Base-by-base conservation (phyloP, 2,329 filamentous ascomycete genomes). In the Septoria petroselini region DNA sequence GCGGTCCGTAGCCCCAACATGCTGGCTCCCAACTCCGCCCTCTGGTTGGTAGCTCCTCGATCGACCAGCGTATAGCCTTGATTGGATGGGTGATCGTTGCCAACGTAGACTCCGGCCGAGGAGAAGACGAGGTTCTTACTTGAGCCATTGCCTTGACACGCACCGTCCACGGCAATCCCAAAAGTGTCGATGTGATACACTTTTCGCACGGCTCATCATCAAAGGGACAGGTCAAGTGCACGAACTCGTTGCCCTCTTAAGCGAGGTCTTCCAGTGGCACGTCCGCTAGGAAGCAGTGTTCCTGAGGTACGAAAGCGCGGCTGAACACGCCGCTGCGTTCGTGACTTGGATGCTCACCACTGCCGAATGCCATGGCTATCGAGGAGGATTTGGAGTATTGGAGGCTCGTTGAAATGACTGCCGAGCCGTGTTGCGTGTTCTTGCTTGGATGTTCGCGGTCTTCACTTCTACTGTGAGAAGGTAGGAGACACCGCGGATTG, bases 221-320 rank as follows among this genome's bases (percentile, higher is more conserved):
- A 9, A 27, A 9, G 9, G 38, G 38, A 25, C 38, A 18, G 37
- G 30, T 3, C 62, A 43, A 11, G 37, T 48, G 4, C 29, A 35
- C 42, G 48, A 68, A 1, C 4, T n/a, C 11, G 4, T n/a, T 12
- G 6, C 5, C n/a, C 5, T 33, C 30, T 12, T 33, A 12, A 4
- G 30, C n/a, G 30, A 33, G 6, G 11, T 15, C 12, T 4, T 33
- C 5, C 5, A 6, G 30, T 7, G 30, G 30, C 11, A 33, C 6
- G 30, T 33, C 30, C n/a, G 11, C n/a, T 15, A 12, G 5, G 12
- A 7, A 33, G 30, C 14, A 5, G 4, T n/a, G 12, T 5, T 33
- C 30, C 5, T 4, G 4, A 7, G 5, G 30, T 33, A 33, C n/a
- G 12, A 33, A 33, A 6, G 11, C 14, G 5, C 30, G n/a, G n/a